These are phyloP conservation scores for Prasinococcaceae sp. DNA, from an alignment of 139 green algal genomes.

Conservation along the genomic window DNA sequence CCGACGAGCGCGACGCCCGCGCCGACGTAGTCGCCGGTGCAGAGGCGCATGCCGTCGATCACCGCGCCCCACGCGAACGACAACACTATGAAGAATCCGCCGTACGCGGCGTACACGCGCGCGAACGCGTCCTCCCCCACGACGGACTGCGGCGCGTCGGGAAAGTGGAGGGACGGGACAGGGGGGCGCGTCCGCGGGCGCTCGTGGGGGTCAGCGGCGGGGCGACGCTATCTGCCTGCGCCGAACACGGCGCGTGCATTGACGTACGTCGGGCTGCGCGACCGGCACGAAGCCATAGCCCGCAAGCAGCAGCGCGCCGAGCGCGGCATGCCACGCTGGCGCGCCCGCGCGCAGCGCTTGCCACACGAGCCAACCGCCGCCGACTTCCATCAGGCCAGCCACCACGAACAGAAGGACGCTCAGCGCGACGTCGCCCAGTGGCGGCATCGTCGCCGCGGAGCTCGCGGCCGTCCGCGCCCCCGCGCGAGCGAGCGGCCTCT, in stretches of 20 bases:
- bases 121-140: conserved; percentile 43
- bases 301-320: conserved; percentile 34
- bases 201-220: no score
- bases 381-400: conserved; percentile 52
- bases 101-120: conserved; percentile 50
- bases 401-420: conserved; percentile 29
- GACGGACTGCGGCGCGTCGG: no score
- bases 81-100: conserved; percentile 64
- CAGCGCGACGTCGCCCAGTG: no score
- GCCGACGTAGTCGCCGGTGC: conserved; percentile 54
- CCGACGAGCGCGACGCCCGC: conserved; percentile 44
- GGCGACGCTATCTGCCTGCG: no score
- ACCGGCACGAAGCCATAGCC: conserved; percentile 57
- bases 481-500: no score
- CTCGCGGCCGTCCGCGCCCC: no score
- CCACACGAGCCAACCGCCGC: conserved; percentile 68
- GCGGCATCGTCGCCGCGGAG: no score
- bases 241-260: no score
- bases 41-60: conserved; percentile 43
- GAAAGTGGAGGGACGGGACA: no score
- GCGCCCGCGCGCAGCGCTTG: conserved; percentile 34
- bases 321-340: conserved; percentile 12
- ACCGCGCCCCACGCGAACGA: conserved; percentile 59
- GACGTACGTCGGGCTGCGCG: conserved; percentile 49
- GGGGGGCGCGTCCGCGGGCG: no score